Percentiles rank a stretch among this genome's conserved stretches.
Evolutionary conservation across 2,329 filamentous ascomycete genomes (phyloP).

Genomic region (Aspergillus flavus): DNA sequence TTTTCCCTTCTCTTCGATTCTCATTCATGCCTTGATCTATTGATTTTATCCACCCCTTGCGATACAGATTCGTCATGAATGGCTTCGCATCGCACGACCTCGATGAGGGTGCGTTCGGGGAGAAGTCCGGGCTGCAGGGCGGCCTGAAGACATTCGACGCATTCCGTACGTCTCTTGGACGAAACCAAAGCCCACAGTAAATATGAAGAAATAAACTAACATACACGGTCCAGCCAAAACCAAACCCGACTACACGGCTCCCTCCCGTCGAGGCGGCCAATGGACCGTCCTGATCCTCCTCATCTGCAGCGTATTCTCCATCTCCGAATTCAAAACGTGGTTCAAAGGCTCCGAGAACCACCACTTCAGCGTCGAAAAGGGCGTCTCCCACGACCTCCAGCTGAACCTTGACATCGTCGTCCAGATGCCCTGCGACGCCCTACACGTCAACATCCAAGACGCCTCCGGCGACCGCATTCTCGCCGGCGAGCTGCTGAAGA

Average conservation of each 20-base stretch:
- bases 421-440: constrained; percentile 79
- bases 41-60: constrained; percentile 14
- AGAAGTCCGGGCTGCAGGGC: constrained; percentile 61
- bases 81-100: constrained; percentile 71
- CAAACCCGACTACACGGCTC: constrained; percentile 87
- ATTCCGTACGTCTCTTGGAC: constrained; percentile 70
- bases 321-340: constrained; percentile 79
- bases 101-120: constrained; percentile 78
- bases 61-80: constrained; percentile 64
- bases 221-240: constrained; percentile 71
- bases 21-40: constrained; percentile 30
- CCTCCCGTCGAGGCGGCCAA: constrained; percentile 83
- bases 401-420: constrained; percentile 96
- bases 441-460: constrained; percentile 98
- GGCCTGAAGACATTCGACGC: constrained; percentile 86
- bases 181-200: too few relatives aligned
- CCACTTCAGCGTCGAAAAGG: constrained; percentile 91
- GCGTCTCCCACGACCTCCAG: constrained; percentile 82
- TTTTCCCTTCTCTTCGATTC: constrained; percentile 8
- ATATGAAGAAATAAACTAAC: constrained; percentile 7
- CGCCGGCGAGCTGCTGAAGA: constrained; percentile 71
- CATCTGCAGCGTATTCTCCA: constrained; percentile 73
- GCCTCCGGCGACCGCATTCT: constrained; percentile 89
- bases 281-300: constrained; percentile 84
- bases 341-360: constrained; percentile 82